Conservation (phyloP, 2,329 filamentous ascomycete genomes). For the Tolypocladium tundrense region DNA sequence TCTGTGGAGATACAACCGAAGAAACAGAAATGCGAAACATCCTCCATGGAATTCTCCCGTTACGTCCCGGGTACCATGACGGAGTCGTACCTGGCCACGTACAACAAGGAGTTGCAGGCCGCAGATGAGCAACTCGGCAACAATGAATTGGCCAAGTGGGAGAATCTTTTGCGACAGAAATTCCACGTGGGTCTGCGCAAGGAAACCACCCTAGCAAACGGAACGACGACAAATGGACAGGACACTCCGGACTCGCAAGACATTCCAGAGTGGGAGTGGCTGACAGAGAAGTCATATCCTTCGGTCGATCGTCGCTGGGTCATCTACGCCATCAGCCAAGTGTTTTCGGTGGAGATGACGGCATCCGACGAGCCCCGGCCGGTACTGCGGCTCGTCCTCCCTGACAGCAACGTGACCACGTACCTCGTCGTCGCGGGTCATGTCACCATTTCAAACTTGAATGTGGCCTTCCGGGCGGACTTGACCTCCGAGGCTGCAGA, state of each 20-base stretch:
- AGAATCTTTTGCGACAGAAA: constrained; percentile 36
- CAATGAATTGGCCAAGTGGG: constrained; percentile 38
- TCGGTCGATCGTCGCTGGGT: constrained; percentile 56
- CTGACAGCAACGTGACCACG: constrained; percentile 43
- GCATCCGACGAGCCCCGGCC: constrained; percentile 27
- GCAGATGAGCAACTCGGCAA: constrained; percentile 38
- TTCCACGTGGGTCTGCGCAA: constrained; percentile 32
- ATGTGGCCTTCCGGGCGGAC: constrained; percentile 43
- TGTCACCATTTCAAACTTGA: constrained; percentile 47
- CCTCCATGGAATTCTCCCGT: constrained; percentile 21
- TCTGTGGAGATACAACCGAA: constrained; percentile 25
- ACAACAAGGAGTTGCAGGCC: constrained; percentile 30
- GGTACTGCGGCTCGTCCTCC: constrained; percentile 26
- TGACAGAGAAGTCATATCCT: constrained; percentile 34
- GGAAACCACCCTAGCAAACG: constrained; percentile 8
- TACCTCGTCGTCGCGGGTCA: constrained; percentile 53
- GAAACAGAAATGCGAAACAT: constrained; percentile 18
- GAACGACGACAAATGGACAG: constrained; percentile 7
- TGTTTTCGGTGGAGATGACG: constrained; percentile 41
- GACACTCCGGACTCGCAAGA: constrained; percentile 14
- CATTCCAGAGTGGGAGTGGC: constrained; percentile 41
- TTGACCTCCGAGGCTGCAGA: constrained; percentile 32
- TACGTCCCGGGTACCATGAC: constrained; percentile 39
- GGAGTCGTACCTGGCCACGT: constrained; percentile 36
- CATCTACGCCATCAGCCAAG: constrained; percentile 50